Conservation (phyloP, 179 eudicot species). For the Spergularia azorica region DNA sequence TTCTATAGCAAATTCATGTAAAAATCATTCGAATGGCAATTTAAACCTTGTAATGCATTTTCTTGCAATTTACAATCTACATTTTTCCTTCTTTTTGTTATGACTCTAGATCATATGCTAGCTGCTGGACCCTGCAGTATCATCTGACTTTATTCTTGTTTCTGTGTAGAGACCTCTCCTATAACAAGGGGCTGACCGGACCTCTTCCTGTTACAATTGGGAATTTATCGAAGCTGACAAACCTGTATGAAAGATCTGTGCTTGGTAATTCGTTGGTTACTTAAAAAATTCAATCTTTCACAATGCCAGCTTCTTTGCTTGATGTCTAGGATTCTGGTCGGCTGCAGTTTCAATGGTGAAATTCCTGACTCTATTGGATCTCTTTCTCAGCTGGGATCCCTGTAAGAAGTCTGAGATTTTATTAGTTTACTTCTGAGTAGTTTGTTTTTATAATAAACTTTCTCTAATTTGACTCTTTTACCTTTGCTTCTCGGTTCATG, state of each 20-base stretch:
- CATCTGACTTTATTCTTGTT: slow-evolving; percentile 10
- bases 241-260: slow-evolving; percentile 37
- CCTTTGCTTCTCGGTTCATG: too few species aligned
- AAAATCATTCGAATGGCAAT: neutral
- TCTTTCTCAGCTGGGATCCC: slow-evolving; percentile 34
- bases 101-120: neutral
- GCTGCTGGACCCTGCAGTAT: neutral
- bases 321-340: slow-evolving; percentile 41
- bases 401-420: slow-evolving; percentile 38
- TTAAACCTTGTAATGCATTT: neutral
- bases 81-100: neutral
- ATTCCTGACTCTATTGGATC: slow-evolving; percentile 57
- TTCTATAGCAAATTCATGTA: too few species aligned
- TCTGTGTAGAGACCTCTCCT: slow-evolving; percentile 50
- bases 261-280: neutral
- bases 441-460: neutral
- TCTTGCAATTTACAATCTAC: neutral
- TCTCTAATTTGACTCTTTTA: neutral
- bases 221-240: slow-evolving; percentile 40
- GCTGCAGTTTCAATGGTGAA: slow-evolving; percentile 54
- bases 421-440: neutral
- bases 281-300: neutral
- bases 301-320: neutral
- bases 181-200: slow-evolving; percentile 46
- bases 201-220: slow-evolving; percentile 45